Conservation (phyloP, 78 protist genomes). For the Chrysochromulina tobinii region DNA sequence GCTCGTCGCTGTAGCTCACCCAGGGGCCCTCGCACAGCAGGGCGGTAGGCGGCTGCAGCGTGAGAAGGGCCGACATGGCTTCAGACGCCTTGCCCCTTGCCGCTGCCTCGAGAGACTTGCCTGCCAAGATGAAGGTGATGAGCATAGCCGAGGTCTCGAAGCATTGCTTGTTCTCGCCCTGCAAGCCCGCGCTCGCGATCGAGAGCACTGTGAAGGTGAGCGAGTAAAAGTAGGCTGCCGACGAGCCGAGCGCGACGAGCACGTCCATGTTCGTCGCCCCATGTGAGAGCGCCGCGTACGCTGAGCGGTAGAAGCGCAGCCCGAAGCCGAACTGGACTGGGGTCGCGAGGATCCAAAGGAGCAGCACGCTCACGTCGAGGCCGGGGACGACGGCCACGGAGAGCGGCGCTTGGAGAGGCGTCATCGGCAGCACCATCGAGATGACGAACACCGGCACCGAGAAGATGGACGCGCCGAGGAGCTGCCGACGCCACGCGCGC, state of each 20-base stretch:
- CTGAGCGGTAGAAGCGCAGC: slow-evolving; percentile 58
- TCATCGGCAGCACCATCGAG: neutral
- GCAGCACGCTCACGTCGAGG: neutral
- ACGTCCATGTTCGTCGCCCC: slow-evolving; percentile 89
- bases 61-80: slow-evolving; percentile 70
- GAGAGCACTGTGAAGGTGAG: slow-evolving; percentile 29
- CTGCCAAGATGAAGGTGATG: slow-evolving; percentile 85
- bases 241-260: slow-evolving; percentile 81
- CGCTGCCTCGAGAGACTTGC: slow-evolving; percentile 79
- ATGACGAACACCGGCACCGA: neutral
- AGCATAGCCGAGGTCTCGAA: slow-evolving; percentile 70
- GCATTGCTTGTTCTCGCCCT: neutral
- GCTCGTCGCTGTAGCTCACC: neutral
- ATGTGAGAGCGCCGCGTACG: slow-evolving; percentile 60
- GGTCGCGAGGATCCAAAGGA: slow-evolving; percentile 51
- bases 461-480: neutral
- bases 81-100: slow-evolving; percentile 87
- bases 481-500: neutral
- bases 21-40: neutral
- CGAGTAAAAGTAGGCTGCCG: slow-evolving; percentile 82
- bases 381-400: neutral
- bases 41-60: slow-evolving; percentile 70
- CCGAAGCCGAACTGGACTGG: slow-evolving; percentile 70
- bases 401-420: too few species aligned
- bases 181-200: slow-evolving; percentile 21